Percentiles rank a stretch among this genome's conserved stretches.
phyloP scores from a whole-genome alignment of 164 flowering plant species.

The Chimonanthus praecox region DNA sequence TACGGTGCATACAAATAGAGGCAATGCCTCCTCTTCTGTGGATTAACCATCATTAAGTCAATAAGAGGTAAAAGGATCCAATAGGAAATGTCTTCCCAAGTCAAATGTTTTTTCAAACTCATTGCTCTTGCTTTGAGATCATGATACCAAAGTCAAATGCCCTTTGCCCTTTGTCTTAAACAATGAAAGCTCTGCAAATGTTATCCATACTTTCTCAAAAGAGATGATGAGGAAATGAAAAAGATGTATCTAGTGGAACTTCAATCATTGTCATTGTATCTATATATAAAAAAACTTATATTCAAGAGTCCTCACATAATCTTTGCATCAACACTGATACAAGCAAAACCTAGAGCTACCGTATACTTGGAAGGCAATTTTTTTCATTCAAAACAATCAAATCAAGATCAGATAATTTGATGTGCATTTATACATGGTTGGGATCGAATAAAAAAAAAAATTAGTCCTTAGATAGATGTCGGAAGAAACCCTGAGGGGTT shows the following conservation, averaged over 20 bases:
- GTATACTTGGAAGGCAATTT: background rate
- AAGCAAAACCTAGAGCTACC: background rate
- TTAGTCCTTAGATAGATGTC: background rate
- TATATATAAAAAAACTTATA: background rate
- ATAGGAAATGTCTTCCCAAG: background rate
- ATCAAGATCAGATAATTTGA: background rate
- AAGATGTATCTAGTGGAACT: constrained; percentile 5
- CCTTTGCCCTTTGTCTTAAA: constrained; percentile 2
- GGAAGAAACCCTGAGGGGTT: background rate
- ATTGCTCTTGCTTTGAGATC: background rate
- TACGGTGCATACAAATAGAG: background rate
- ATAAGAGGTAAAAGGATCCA: constrained; percentile 1
- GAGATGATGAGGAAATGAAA: background rate
- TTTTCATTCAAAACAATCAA: background rate
- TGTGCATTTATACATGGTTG: too few relatives aligned
- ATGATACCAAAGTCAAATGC: background rate
- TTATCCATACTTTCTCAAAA: background rate
- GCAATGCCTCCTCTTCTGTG: background rate
- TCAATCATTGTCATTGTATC: constrained; percentile 4
- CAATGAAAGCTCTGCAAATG: background rate
- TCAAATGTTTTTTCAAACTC: background rate
- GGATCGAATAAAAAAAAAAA: too few relatives aligned
- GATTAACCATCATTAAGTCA: constrained; percentile 9
- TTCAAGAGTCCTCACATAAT: background rate
- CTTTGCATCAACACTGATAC: background rate